Evolutionary conservation across 306 rosid genomes (phyloP), one percentile per base, ranked within the genome.

Genomic region (Cucurbita moschata): DNA sequence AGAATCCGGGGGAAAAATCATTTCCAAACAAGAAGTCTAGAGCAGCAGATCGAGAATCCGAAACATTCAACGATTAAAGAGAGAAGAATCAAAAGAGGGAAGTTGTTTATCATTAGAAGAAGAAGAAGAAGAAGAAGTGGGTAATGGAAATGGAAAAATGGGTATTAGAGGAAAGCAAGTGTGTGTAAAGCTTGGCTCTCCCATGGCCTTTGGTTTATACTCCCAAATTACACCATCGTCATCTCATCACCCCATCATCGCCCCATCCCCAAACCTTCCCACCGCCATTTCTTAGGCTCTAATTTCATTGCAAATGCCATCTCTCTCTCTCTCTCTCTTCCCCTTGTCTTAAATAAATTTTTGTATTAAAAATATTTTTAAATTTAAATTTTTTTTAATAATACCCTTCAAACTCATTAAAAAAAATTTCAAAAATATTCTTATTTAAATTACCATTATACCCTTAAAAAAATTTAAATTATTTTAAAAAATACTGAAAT

Each of bases 171-270:
- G 10, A 13, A 61, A 35, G 35, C 35, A 30, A 30, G 35, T 30
- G 35, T 30, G 35, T 30, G 35, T 30, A 30, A 30, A 30, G 4
- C 35, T 30, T 30, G 4, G 35, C 3, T 30, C 35, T 30, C 35
- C 78, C 80, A 77, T 57, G 62, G 11, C 3, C 10, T 30, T 18
- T 21, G 1, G 80, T 79, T 86, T 88, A 77, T 82, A 82, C 77
- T 81, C 82, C 80, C 84, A 79, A 90, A 87, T 72, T 56, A 38
- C 75, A 71, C 80, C 72, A 59, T 3, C 47, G 9, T 37, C 68
- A 37, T 61, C 21, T 80, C 87, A 77, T 84, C 87, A 75, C 81
- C 89, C 81, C 89, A 77, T 84, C 85, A 75, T 60, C 69, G 5
- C 76, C 54, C 85, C 83, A 76, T 81, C 81, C 75, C 75, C 56